Percentiles rank a stretch among this genome's conserved stretches.
phyloP scores from a whole-genome alignment of 129 eudicot genomes.

The Helianthus tuberosus region DNA sequence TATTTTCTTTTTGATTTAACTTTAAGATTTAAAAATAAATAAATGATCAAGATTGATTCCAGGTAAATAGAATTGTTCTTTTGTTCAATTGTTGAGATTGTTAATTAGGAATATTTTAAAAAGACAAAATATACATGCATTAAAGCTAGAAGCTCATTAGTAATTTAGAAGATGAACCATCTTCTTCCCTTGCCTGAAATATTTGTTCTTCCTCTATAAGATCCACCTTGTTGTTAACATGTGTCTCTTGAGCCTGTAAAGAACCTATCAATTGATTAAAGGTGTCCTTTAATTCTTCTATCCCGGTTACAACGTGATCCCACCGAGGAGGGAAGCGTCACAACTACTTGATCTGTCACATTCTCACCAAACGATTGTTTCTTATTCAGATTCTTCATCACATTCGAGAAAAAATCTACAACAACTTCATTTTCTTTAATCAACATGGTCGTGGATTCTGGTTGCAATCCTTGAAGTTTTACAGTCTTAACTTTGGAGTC shows the following conservation, averaged over 20 bases:
- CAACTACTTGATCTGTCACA: background rate
- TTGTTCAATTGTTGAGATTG: no score
- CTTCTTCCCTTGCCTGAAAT: background rate
- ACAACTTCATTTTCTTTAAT: background rate
- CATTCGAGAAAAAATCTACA: background rate
- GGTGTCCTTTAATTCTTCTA: background rate
- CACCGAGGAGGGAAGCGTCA: background rate
- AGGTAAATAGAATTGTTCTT: no score
- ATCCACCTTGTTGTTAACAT: background rate
- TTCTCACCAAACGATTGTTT: background rate
- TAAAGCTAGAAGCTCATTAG: no score
- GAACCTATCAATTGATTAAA: background rate
- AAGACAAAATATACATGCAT: no score
- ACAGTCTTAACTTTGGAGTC: background rate
- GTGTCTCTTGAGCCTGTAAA: background rate
- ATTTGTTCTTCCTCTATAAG: background rate
- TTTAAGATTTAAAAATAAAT: no score
- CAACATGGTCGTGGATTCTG: background rate
- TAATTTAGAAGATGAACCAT: background rate
- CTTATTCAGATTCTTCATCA: background rate
- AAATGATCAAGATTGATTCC: no score
- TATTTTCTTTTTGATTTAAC: no score
- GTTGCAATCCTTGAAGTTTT: background rate
- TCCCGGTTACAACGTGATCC: background rate
- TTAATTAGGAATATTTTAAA: no score